A percentile compares a stretch with the other conserved stretches of the same genome.
These are phyloP conservation scores for Triticum monococcum DNA, from an alignment of 176 grass and related monocot genomes.

Conservation along the genomic window DNA sequence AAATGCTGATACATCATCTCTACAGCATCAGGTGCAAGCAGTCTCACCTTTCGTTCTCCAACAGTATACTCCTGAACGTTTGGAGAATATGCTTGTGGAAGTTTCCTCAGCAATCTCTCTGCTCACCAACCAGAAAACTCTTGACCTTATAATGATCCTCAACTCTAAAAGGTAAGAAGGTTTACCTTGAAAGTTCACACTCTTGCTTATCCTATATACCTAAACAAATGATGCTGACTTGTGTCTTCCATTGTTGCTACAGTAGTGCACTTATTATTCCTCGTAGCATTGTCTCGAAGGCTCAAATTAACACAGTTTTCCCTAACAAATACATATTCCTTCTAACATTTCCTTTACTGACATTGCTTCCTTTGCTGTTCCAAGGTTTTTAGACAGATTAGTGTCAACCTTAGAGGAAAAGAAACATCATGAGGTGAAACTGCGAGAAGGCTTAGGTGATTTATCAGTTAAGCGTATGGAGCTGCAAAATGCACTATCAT, in stretches of 20 bases:
- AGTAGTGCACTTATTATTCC: background rate
- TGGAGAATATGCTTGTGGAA: slow-evolving; percentile 64
- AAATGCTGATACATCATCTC: slow-evolving; percentile 73
- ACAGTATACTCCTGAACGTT: slow-evolving; percentile 70
- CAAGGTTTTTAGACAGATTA: slow-evolving; percentile 88
- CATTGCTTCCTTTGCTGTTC: slow-evolving; percentile 17
- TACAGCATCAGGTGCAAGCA: slow-evolving; percentile 96
- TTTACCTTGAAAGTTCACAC: background rate
- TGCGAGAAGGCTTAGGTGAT: slow-evolving; percentile 76
- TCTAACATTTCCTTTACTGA: slow-evolving; percentile 7
- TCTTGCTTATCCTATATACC: background rate
- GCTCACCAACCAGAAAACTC: slow-evolving; percentile 87
- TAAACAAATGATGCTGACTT: background rate
- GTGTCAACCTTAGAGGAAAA: slow-evolving; percentile 85
- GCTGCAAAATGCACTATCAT: slow-evolving; percentile 84
- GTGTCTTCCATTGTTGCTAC: background rate
- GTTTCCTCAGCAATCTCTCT: slow-evolving; percentile 70
- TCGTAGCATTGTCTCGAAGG: background rate
- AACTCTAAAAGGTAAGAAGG: slow-evolving; percentile 84
- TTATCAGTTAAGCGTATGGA: slow-evolving; percentile 85
- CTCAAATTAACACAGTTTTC: background rate
- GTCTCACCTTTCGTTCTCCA: slow-evolving; percentile 90
- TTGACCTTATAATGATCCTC: slow-evolving; percentile 95
- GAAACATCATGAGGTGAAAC: slow-evolving; percentile 87
- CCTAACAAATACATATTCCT: slow-evolving; percentile 1